These are phyloP conservation scores for Turnera subulata DNA, from an alignment of 345 rosid genomes.

Conservation along the genomic window DNA sequence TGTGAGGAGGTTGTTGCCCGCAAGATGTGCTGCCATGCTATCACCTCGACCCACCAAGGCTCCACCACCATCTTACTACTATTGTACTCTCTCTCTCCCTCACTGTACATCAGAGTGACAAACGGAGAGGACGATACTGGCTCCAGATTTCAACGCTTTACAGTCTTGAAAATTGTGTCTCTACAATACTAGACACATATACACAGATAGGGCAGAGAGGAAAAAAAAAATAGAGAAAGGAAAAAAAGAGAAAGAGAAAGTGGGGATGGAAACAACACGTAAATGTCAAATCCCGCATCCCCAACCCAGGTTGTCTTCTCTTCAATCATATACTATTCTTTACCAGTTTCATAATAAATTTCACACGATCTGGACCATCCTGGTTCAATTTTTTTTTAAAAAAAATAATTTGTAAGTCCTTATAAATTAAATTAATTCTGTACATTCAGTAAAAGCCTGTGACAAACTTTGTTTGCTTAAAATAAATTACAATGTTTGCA, in stretches of 20 bases:
- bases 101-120: slow-evolving; percentile 70
- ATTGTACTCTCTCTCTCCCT: not conserved
- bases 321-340: slow-evolving; percentile 1
- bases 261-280: slow-evolving; percentile 44
- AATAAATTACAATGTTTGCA: not conserved
- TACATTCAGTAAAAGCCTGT: not conserved
- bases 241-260: slow-evolving; percentile 19
- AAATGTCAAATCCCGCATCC: slow-evolving; percentile 67
- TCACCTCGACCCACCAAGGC: not conserved
- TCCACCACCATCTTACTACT: slow-evolving; percentile 10
- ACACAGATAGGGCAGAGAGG: slow-evolving; percentile 7
- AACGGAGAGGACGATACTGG: slow-evolving; percentile 86
- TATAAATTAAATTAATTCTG: no score
- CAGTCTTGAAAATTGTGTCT: slow-evolving; percentile 65
- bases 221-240: slow-evolving; percentile 14
- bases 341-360: not conserved
- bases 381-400: not conserved
- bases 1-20: no score
- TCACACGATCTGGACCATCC: not conserved
- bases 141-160: slow-evolving; percentile 68
- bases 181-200: not conserved
- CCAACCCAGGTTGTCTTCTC: slow-evolving; percentile 52
- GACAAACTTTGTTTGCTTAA: not conserved
- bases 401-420: no score
- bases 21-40: slow-evolving; percentile 29